A percentile compares a stretch with the other conserved stretches of the same genome.
Conservation (phyloP, 176 grass and related monocot genomes). For the Hordeum marinum region DNA sequence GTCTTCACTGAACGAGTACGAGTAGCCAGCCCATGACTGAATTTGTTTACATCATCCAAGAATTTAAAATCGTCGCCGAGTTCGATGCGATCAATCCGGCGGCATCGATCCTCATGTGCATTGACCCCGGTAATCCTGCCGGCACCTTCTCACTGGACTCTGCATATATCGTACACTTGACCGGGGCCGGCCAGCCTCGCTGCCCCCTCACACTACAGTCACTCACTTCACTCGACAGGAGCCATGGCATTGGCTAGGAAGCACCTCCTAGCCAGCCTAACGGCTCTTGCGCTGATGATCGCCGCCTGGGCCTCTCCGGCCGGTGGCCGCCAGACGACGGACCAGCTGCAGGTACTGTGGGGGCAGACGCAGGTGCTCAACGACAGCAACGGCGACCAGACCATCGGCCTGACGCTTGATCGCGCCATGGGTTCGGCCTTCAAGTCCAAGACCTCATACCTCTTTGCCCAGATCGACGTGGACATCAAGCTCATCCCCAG, state of each 20-base stretch:
- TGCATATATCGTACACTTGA: slow-evolving; percentile 38
- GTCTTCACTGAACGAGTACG: slow-evolving; percentile 11
- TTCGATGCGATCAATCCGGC: slow-evolving; percentile 30
- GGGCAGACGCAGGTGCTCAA: slow-evolving; percentile 28
- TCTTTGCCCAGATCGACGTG: slow-evolving; percentile 52
- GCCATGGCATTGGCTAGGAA: slow-evolving; percentile 29
- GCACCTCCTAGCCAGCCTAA: slow-evolving; percentile 20
- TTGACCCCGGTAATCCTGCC: slow-evolving; percentile 25
- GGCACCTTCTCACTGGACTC: neutral
- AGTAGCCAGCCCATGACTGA: slow-evolving; percentile 14
- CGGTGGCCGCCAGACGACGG: neutral
- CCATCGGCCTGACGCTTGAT: slow-evolving; percentile 34
- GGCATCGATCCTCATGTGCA: neutral
- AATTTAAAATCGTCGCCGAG: neutral
- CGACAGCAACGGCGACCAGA: slow-evolving; percentile 15
- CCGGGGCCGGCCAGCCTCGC: slow-evolving; percentile 2
- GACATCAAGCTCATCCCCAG: slow-evolving; percentile 63
- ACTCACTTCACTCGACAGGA: neutral
- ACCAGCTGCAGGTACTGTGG: slow-evolving; percentile 33
- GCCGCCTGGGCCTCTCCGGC: neutral
- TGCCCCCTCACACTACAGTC: neutral
- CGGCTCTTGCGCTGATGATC: slow-evolving; percentile 8
- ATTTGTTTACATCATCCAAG: slow-evolving; percentile 23
- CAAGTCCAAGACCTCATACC: slow-evolving; percentile 47
- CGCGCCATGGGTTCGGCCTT: slow-evolving; percentile 35